A percentile compares a stretch with the other conserved stretches of the same genome.
phyloP scores from a whole-genome alignment of 768 basidiomycete species.

The Phaeotremella fagi region DNA sequence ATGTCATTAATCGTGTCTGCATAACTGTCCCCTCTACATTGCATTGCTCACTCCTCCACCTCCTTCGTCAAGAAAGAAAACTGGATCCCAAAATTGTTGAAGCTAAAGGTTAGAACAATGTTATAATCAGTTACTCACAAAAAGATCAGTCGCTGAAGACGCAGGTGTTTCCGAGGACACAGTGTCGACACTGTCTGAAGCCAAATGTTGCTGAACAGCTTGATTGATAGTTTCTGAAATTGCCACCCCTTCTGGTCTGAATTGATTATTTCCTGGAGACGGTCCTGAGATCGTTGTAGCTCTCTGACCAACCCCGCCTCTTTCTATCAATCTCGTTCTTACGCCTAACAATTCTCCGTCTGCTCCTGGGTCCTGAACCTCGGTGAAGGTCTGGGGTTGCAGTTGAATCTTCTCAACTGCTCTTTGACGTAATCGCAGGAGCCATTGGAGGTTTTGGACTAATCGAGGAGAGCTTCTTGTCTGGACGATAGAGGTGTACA shows the following conservation, averaged over 20 bases:
- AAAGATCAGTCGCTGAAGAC: background rate
- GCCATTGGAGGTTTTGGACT: slow-evolving; percentile 25
- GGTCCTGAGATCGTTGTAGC: background rate
- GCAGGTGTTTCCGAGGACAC: background rate
- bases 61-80: too few relatives aligned
- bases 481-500: slow-evolving; percentile 17
- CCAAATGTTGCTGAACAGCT: background rate
- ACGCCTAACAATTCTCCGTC: slow-evolving; percentile 17
- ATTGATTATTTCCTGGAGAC: background rate
- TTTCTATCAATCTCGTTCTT: slow-evolving; percentile 24
- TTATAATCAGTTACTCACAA: background rate
- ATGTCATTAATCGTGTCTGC: too few relatives aligned
- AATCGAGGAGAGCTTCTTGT: slow-evolving; percentile 6
- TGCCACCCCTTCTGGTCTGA: background rate
- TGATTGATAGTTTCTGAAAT: background rate
- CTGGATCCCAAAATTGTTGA: background rate
- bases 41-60: too few relatives aligned
- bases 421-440: slow-evolving; percentile 14
- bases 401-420: slow-evolving; percentile 9
- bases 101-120: background rate
- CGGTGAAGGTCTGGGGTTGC: background rate
- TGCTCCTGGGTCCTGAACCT: background rate
- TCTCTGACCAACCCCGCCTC: background rate
- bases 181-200: background rate
- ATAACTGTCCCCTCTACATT: too few relatives aligned